Base-by-base conservation (phyloP, 352 stramenopile genomes). In the Phytophthora quininea region DNA sequence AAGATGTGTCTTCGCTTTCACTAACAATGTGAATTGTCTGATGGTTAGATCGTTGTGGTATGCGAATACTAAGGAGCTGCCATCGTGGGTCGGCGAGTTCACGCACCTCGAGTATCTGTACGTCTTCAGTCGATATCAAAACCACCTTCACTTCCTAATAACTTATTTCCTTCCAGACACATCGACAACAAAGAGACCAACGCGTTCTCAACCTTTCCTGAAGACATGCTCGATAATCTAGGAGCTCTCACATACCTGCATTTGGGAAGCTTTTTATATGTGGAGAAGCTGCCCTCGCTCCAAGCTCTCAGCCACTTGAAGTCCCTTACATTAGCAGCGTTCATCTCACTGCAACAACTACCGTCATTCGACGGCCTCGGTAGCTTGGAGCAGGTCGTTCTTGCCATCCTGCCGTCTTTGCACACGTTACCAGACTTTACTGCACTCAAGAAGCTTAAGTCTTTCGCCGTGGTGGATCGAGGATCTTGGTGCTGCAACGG, bases 91-190 rank as follows among this genome's bases (percentile, higher is more conserved):
- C 32, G 77, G 54, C 8, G 53, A 77, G 3, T 66, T 80, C 37
- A 67, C 58, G 1, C 50, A 69, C 3, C 62, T 84, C 30, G 62
- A 82, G 31, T 74, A 65, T 49, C 10, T 84, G 72, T 79, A 56
- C 6, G 63, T 63, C 4, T n/a, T 33, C 66, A 63, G 14, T 54
- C 15, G 40, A 49, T 3, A 12, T 4, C 15, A 15, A 29, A 29
- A 12, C 40, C 15, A 14, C 15, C 19, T 24, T 47, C 15, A 24
- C 9, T 47, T 19, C 40, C 40, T 24, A 47, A 8, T 47, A 47
- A 47, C 40, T 51, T 54, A 30, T 42, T 10, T 24, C 8, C 3
- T 27, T 43, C 12, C 49, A 67, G 60, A 6, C 60, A 67, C 19
- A 3, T 67, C 1, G 60, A 67, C 6, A 67, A 45, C 37, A 62